phyloP scores from a whole-genome alignment of 2,329 filamentous ascomycete genomes.

The Drechslera avenae region DNA sequence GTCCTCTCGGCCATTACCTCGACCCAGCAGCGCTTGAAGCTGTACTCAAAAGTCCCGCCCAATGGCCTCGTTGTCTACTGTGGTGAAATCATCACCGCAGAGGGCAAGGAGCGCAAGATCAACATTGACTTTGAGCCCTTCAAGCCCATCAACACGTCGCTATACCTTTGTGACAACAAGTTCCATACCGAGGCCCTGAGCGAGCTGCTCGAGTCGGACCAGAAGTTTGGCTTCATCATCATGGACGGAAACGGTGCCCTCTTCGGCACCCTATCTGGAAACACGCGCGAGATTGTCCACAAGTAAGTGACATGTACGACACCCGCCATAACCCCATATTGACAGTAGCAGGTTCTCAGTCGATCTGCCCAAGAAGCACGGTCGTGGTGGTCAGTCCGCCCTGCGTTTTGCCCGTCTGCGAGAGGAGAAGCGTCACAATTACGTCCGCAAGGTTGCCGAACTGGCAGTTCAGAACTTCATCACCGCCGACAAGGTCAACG shows the following conservation, averaged over 20 bases:
- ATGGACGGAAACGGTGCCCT: conserved; percentile 99
- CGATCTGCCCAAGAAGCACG: conserved; percentile 99
- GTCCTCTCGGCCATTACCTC: conserved; percentile 98
- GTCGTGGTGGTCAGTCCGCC: conserved; percentile 98
- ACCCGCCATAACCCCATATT: neutral
- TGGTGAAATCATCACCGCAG: conserved; percentile 98
- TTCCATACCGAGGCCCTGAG: conserved; percentile 98
- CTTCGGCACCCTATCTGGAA: conserved; percentile 95
- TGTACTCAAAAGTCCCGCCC: conserved; percentile 98
- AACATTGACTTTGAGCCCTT: conserved; percentile 99
- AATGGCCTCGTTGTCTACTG: conserved; percentile 99
- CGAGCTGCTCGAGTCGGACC: conserved; percentile 96
- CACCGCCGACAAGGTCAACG: conserved; percentile 97
- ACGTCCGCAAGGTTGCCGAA: conserved; percentile 98
- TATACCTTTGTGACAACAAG: conserved; percentile 99
- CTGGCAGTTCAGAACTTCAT: conserved; percentile 99
- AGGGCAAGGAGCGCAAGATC: conserved; percentile 99
- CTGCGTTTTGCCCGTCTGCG: conserved; percentile 98
- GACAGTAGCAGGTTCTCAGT: conserved; percentile 70
- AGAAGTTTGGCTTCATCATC: conserved; percentile 99
- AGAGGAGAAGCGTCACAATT: conserved; percentile 99
- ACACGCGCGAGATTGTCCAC: conserved; percentile 94
- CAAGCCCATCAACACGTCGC: conserved; percentile 99
- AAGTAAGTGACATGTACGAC: conserved; percentile 58
- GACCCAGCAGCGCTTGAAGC: conserved; percentile 97